Base-by-base conservation (phyloP, 345 rosid genomes). In the Moricandia moricandioides region DNA sequence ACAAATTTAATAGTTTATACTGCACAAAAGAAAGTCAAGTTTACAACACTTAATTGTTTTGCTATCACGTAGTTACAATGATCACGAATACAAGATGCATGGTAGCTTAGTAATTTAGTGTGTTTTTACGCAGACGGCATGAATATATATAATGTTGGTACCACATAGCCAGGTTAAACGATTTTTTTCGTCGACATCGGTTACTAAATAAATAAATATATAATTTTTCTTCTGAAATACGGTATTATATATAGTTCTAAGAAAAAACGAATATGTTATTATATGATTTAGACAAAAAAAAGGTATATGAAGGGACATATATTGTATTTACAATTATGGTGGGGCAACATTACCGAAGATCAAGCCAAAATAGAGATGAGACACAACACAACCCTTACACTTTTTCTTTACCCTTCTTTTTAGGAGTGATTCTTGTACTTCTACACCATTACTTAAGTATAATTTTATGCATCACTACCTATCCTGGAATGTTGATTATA, bases 401-500 rank as follows among this genome's bases (percentile, higher is more conserved):
- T 85, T 88, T 85, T 80, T 83, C 86, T 83, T 81, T 84, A 82
- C 86, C 78, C 86, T 79, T 78, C 87, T 83, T 88, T 88, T 85
- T 67, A 72, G 73, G 77, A 60, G 37, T 56, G 45, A 47, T 78
- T 66, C 77, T 66, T 78, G 81, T 72, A 77, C 70, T 33, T 71
- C 45, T 58, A 70, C 75, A 18, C 9, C 51, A 14, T 39, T 52
- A 16, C 47, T 55, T 35, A 37, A 52, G 16, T 52, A 39, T 56
- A 2, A 65, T 21, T 21, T 21, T 52, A 71, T 62, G 76, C 62
- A 65, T 65, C 67, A 64, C 67, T 71, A 11, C 12, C 49, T 33
- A 64, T 76, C 34, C 6, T 51, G 17, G 8, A 35, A 16, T 69
- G 58, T 61, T 34, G 18, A 67, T 49, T 68, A 34, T 68, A 51